phyloP scores from a whole-genome alignment of 139 green algal species.

The Picochlorum sp. region DNA sequence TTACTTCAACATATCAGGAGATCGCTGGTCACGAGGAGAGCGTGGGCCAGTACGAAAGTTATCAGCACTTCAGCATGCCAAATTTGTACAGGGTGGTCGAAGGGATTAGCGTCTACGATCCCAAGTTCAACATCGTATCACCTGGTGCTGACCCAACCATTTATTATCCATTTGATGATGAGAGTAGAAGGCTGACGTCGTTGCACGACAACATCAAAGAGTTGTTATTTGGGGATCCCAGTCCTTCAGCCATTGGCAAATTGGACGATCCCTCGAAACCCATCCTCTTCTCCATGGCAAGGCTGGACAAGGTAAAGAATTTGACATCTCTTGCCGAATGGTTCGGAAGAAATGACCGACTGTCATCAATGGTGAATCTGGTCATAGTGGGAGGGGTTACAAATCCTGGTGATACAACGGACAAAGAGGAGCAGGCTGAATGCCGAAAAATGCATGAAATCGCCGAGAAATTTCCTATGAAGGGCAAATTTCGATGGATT shows the following conservation, averaged over 20 bases:
- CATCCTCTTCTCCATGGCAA: conserved; percentile 75
- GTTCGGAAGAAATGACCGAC: conserved; percentile 45
- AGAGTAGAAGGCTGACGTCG: conserved; percentile 45
- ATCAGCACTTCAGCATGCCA: conserved; percentile 71
- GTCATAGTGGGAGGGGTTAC: conserved; percentile 69
- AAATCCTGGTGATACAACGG: conserved; percentile 41
- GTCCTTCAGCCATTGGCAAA: conserved; percentile 27
- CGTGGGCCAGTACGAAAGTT: conserved; percentile 73
- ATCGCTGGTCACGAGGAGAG: conserved; percentile 45
- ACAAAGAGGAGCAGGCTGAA: conserved; percentile 62
- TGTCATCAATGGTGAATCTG: conserved; percentile 64
- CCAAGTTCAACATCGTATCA: conserved; percentile 83
- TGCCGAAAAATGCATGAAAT: conserved; percentile 64
- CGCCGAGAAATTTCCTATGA: conserved; percentile 49
- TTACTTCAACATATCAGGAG: conserved; percentile 67
- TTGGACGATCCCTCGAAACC: conserved; percentile 56
- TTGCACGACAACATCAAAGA: conserved; percentile 59
- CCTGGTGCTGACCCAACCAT: conserved; percentile 65
- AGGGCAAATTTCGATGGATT: conserved; percentile 52
- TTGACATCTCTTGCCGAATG: conserved; percentile 61
- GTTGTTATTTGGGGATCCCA: conserved; percentile 48
- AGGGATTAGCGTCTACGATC: conserved; percentile 59
- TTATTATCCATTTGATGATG: conserved; percentile 69
- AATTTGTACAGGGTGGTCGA: conserved; percentile 38
- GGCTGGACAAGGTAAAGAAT: conserved; percentile 81